Conservation (phyloP, 495 filamentous ascomycete genomes). For the Hypoxylon lienhwacheense region DNA sequence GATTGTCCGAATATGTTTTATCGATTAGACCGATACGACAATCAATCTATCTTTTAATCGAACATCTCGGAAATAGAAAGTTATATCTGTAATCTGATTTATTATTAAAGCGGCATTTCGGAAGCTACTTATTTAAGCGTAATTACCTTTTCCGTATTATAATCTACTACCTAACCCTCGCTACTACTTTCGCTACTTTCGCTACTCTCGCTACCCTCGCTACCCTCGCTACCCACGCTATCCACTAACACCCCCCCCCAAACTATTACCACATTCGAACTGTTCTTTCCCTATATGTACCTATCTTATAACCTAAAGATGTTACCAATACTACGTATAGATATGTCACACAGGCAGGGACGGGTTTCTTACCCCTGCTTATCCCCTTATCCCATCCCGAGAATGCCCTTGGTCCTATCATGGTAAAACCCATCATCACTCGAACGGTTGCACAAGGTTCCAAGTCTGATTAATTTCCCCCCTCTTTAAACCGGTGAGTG, state of each 20-base stretch:
- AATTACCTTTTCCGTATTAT: background rate
- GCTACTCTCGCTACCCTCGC: no score
- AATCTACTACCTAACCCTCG: no score
- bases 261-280: background rate
- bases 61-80: no score
- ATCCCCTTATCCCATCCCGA: conserved; percentile 5
- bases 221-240: no score
- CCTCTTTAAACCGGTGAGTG: conserved; percentile 45
- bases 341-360: no score
- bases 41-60: background rate
- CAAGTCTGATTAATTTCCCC: conserved; percentile 36
- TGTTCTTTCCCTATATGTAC: background rate
- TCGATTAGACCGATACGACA: no score
- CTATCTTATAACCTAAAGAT: background rate
- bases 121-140: conserved; percentile 13
- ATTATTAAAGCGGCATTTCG: conserved; percentile 18
- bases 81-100: no score
- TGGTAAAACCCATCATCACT: conserved; percentile 4
- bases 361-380: conserved; percentile 3
- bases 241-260: no score
- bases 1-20: conserved; percentile 23
- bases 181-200: no score
- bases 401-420: background rate
- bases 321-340: no score
- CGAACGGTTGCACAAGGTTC: conserved; percentile 28